Evolutionary conservation across 176 grass and related monocot genomes (phyloP).

Genomic region (Avena atlantica): DNA sequence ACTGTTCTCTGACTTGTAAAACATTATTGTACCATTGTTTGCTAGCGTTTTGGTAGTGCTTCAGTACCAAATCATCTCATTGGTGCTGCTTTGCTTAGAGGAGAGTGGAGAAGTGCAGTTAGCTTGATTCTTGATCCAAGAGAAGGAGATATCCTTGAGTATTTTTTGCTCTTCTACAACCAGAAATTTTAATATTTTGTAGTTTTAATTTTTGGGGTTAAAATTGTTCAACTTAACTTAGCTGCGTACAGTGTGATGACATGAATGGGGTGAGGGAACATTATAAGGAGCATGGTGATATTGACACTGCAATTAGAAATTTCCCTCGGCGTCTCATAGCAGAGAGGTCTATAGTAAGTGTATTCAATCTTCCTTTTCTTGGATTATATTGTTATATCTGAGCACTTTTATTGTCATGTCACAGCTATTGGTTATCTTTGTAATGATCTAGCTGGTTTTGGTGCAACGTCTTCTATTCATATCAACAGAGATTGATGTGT

Average conservation of each 20-base stretch:
- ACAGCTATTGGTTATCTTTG: conserved; percentile 30
- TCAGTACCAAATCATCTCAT: conserved; percentile 86
- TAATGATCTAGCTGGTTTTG: conserved; percentile 20
- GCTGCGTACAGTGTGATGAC: conserved; percentile 55
- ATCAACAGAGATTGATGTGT: background rate
- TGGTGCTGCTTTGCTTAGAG: conserved; percentile 89
- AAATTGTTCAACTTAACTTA: conserved; percentile 52
- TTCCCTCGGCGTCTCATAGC: conserved; percentile 73
- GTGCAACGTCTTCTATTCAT: background rate
- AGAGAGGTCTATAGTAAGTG: conserved; percentile 88
- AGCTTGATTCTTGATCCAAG: conserved; percentile 88
- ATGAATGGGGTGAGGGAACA: conserved; percentile 67
- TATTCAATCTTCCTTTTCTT: conserved; percentile 34
- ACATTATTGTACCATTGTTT: conserved; percentile 28
- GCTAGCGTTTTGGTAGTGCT: conserved; percentile 92
- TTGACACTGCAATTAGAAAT: conserved; percentile 68
- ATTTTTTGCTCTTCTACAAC: conserved; percentile 20
- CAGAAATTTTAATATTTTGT: conserved; percentile 35
- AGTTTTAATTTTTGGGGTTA: background rate
- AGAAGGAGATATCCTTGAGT: conserved; percentile 82
- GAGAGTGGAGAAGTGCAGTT: conserved; percentile 89
- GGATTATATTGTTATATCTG: background rate
- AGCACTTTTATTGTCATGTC: background rate
- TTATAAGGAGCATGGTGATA: conserved; percentile 72
- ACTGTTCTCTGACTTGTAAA: conserved; percentile 1